These are phyloP conservation scores for Lachancea kluyveri DNA, from an alignment of 805 yeast species.

Conservation along the genomic window DNA sequence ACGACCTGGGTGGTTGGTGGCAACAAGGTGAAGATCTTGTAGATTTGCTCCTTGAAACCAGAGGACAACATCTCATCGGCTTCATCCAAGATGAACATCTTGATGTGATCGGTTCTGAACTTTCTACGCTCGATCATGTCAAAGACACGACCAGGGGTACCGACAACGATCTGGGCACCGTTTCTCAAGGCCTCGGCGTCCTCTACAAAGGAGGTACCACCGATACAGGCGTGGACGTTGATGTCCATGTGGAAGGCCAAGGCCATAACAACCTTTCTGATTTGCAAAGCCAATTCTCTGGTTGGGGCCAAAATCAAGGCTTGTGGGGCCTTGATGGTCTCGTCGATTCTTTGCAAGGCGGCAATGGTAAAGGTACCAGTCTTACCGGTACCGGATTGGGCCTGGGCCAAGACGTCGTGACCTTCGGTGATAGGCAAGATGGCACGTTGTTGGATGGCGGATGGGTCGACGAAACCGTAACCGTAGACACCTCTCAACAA, in stretches of 20 bases:
- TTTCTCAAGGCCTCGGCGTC: slow-evolving; percentile 78
- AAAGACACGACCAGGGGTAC: slow-evolving; percentile 96
- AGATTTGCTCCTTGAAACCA: slow-evolving; percentile 94
- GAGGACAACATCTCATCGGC: slow-evolving; percentile 89
- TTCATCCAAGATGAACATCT: slow-evolving; percentile 95
- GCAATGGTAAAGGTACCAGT: slow-evolving; percentile 95
- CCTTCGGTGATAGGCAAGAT: slow-evolving; percentile 92
- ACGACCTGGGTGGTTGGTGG: slow-evolving; percentile 90
- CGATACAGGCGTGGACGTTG: slow-evolving; percentile 93
- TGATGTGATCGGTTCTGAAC: slow-evolving; percentile 75
- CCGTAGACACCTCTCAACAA: slow-evolving; percentile 64
- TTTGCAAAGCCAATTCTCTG: slow-evolving; percentile 94
- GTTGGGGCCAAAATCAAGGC: slow-evolving; percentile 96
- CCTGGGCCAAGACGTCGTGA: slow-evolving; percentile 95
- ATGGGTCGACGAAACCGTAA: slow-evolving; percentile 93
- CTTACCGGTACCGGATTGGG: slow-evolving; percentile 99
- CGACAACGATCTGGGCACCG: slow-evolving; percentile 91
- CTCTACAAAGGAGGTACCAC: slow-evolving; percentile 88
- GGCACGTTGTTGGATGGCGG: slow-evolving; percentile 97
- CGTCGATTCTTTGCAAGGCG: slow-evolving; percentile 69
- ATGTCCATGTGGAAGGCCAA: slow-evolving; percentile 88
- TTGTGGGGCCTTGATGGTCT: slow-evolving; percentile 68
- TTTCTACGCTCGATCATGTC: slow-evolving; percentile 92
- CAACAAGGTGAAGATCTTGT: slow-evolving; percentile 78
- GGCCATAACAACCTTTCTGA: slow-evolving; percentile 86